Percentiles rank a stretch among this genome's conserved stretches.
Evolutionary conservation across 2,329 filamentous ascomycete genomes (phyloP).

Genomic region (Cladorrhinum sp.): DNA sequence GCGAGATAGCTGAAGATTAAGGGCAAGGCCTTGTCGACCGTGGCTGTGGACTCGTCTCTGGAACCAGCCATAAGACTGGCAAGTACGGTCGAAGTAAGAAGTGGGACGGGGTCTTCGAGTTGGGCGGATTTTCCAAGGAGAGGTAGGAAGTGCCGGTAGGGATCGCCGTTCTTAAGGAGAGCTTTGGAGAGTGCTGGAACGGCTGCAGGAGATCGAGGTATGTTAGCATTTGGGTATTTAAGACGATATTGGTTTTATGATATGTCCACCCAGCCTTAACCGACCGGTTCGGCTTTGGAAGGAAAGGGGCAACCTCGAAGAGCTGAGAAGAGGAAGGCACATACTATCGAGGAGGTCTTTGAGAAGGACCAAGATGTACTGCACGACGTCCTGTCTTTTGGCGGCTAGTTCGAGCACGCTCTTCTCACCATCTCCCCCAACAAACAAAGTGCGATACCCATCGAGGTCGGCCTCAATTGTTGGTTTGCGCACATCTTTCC

Average conservation of each 20-base stretch:
- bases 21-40: constrained; percentile 69
- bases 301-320: background rate
- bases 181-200: constrained; percentile 74
- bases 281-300: background rate
- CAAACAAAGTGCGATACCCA: constrained; percentile 76
- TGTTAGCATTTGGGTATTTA: background rate
- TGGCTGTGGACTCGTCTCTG: constrained; percentile 60
- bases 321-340: constrained; percentile 26
- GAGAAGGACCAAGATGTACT: constrained; percentile 89
- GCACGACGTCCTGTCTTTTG: constrained; percentile 85
- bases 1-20: constrained; percentile 84
- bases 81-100: constrained; percentile 85
- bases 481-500: constrained; percentile 83
- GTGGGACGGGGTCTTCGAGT: constrained; percentile 74
- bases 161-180: constrained; percentile 71
- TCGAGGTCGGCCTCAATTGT: constrained; percentile 76
- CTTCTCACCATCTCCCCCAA: constrained; percentile 67
- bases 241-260: background rate
- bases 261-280: background rate
- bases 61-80: constrained; percentile 71
- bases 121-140: constrained; percentile 76
- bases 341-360: constrained; percentile 83
- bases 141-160: constrained; percentile 80
- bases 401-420: constrained; percentile 80
- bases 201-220: constrained; percentile 49